Evolutionary conservation across 495 filamentous ascomycete genomes (phyloP), one percentile per base, ranked within the genome.

Genomic region (Hypoxylon cercidicola): DNA sequence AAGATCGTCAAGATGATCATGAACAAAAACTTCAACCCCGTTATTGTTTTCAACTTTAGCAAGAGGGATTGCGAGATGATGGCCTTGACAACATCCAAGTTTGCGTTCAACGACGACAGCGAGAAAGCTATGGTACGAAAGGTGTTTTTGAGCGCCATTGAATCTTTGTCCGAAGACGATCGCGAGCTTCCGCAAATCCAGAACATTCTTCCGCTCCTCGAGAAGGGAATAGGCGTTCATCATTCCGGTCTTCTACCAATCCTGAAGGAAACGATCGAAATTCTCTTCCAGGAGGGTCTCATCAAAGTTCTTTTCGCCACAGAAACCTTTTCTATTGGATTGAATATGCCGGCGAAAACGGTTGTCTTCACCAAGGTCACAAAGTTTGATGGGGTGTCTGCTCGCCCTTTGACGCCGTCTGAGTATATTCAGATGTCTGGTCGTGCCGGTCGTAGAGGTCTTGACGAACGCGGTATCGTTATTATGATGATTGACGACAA

Each of bases 401-500:
- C 85, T 51, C 85, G 95, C 61, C 96, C 93, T 82, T 84, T 99
- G 23, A 96, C 92, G 0, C 92, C 95, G 1, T 97, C 93, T 16
- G 95, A 99, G 68, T 99, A 97, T 75, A 89, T 98, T 56, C 95
- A 99, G 72, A 99, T 99, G 95, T 96, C 95, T 21, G 95, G 95
- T 58, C 89, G 95, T 74, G 95, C 95, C 18, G 95, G 95, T 67
- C 90, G 95, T 82, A 86, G 95, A 85, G 95, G 95, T 78, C 89
- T 99, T 53, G 95, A 99, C 79, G 95, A 97, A 48, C 90, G 95
- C 55, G 95, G 95, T 84, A 96, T 99, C 72, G 95, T 98, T 68
- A 99, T 99, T 72, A 96, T 99, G 90, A 99, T 99, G 95, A 87
- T 99, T 50, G 90, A 96, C 62, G 91, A 93, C 71, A 90, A 93